Evolutionary conservation across 192 early-diverging fungal species (phyloP).

Genomic region (Backusella parvicylindrica): DNA sequence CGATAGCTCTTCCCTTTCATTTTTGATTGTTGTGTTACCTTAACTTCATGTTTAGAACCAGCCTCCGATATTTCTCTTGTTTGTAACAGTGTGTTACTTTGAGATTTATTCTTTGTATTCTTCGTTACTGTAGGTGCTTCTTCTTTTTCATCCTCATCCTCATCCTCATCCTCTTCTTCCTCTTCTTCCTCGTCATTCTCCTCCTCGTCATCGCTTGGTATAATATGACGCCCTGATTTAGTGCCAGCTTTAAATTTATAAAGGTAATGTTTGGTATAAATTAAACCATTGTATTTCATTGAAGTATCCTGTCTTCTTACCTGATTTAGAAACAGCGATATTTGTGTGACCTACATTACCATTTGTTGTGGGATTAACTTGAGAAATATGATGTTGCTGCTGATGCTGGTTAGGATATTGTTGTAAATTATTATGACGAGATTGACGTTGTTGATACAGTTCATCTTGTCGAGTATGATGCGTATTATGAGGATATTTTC

Average conservation of each 20-base stretch:
- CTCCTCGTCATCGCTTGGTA: slow-evolving; percentile 10
- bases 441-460: not conserved
- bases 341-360: not conserved
- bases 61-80: not conserved
- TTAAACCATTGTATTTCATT: not conserved
- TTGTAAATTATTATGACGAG: not conserved
- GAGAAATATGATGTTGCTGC: not conserved
- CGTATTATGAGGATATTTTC: not conserved
- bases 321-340: not conserved
- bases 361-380: not conserved
- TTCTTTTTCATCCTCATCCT: not conserved
- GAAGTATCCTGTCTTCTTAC: not conserved
- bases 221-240: not conserved
- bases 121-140: not conserved
- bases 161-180: slow-evolving; percentile 5
- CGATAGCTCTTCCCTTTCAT: not conserved
- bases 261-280: not conserved
- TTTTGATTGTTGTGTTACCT: not conserved
- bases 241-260: not conserved
- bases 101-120: not conserved
- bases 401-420: not conserved
- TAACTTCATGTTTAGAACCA: not conserved
- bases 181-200: slow-evolving; percentile 13
- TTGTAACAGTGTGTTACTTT: not conserved
- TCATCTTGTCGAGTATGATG: not conserved